Conservation (phyloP, 148 eudicot species). For the Camellia lanceoleosa region DNA sequence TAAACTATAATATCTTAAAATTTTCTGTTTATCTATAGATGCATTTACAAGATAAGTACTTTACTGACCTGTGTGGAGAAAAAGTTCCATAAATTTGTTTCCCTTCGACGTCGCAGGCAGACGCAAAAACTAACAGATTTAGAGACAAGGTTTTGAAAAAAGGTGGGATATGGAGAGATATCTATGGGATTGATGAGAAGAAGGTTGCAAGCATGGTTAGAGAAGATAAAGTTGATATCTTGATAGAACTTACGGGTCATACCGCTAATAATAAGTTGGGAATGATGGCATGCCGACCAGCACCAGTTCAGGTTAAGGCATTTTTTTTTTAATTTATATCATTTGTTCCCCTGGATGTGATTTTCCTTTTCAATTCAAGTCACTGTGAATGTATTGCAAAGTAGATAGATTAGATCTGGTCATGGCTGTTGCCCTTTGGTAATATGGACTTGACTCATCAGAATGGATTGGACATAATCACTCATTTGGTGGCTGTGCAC, state of each 20-base stretch:
- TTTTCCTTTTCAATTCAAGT: background rate
- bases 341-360: background rate
- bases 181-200: conserved; percentile 95
- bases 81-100: background rate
- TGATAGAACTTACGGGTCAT: conserved; percentile 98
- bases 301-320: conserved; percentile 70
- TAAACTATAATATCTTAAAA: background rate
- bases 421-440: background rate
- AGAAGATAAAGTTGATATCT: conserved; percentile 92
- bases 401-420: conserved; percentile 7
- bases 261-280: conserved; percentile 98
- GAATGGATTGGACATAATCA: no score
- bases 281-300: conserved; percentile 98
- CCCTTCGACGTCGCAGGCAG: conserved; percentile 61
- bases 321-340: background rate
- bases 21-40: no score
- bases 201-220: conserved; percentile 90
- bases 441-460: background rate
- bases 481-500: no score
- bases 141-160: conserved; percentile 78
- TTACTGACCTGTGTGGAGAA: no score
- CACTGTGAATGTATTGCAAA: background rate
- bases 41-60: no score
- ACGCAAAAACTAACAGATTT: conserved; percentile 92
- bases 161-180: conserved; percentile 97